These are phyloP conservation scores for Russula brevipes DNA, from an alignment of 768 basidiomycete species.

Conservation along the genomic window DNA sequence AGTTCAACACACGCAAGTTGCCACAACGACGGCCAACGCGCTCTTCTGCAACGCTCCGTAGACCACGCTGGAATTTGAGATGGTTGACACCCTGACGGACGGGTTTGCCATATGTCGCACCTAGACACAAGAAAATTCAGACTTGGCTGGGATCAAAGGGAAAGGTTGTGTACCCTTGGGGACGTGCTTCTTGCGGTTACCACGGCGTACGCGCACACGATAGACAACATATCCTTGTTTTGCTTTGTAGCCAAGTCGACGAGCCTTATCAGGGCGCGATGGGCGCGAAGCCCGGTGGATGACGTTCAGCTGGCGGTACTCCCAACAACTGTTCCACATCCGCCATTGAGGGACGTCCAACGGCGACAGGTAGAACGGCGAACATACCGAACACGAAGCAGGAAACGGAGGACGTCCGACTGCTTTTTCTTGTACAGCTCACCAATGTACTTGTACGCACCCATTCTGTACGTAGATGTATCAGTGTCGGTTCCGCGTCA, in stretches of 20 bases:
- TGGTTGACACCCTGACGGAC: slow-evolving; percentile 99
- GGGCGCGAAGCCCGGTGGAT: slow-evolving; percentile 98
- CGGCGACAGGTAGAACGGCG: not conserved
- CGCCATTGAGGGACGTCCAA: slow-evolving; percentile 12
- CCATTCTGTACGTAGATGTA: slow-evolving; percentile 58
- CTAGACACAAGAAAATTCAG: slow-evolving; percentile 35
- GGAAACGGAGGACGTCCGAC: slow-evolving; percentile 94
- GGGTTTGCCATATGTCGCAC: slow-evolving; percentile 98
- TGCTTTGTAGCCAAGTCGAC: slow-evolving; percentile 98
- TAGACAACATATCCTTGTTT: slow-evolving; percentile 99
- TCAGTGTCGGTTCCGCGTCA: slow-evolving; percentile 24
- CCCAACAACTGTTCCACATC: slow-evolving; percentile 74
- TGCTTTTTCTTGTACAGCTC: slow-evolving; percentile 99
- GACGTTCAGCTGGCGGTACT: slow-evolving; percentile 96
- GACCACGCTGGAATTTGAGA: slow-evolving; percentile 92
- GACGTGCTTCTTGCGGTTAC: slow-evolving; percentile 98
- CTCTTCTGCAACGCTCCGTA: slow-evolving; percentile 94
- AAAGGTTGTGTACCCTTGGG: slow-evolving; percentile 69
- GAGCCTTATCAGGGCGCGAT: slow-evolving; percentile 98
- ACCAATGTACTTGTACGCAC: slow-evolving; percentile 93
- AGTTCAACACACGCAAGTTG: slow-evolving; percentile 94
- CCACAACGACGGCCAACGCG: slow-evolving; percentile 95
- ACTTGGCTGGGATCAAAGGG: not conserved
- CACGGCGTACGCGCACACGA: slow-evolving; percentile 93
- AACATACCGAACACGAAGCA: slow-evolving; percentile 88